Percentiles rank a stretch among this genome's conserved stretches.
phyloP scores from a whole-genome alignment of 2,329 filamentous ascomycete species.

The Pyrenophora seminiperda region DNA sequence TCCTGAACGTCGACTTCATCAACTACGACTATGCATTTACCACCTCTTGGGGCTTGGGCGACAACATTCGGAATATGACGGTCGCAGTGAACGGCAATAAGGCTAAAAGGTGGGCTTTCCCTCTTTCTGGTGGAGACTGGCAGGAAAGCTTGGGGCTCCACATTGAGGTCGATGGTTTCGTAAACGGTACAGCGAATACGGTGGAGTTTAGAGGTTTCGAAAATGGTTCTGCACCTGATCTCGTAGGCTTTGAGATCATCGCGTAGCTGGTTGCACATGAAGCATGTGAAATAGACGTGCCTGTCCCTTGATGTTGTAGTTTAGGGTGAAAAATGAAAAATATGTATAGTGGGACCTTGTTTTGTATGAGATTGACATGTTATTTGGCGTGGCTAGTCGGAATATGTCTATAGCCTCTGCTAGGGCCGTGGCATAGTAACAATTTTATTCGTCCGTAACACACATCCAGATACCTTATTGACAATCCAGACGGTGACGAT shows the following conservation, averaged over 20 bases:
- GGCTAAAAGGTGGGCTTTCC: conserved; percentile 46
- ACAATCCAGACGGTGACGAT: too few relatives aligned
- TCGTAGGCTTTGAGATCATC: conserved; percentile 40
- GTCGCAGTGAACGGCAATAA: conserved; percentile 47
- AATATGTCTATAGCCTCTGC: too few relatives aligned
- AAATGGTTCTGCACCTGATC: conserved; percentile 29
- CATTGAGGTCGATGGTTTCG: conserved; percentile 37
- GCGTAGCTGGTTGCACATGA: conserved; percentile 14
- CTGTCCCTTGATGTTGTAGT: too few relatives aligned
- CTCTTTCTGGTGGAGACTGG: conserved; percentile 50
- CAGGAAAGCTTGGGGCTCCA: conserved; percentile 34
- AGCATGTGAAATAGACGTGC: too few relatives aligned
- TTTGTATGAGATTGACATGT: too few relatives aligned
- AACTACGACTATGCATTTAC: conserved; percentile 49
- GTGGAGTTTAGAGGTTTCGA: conserved; percentile 29
- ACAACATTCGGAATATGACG: conserved; percentile 46
- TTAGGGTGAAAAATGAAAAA: too few relatives aligned
- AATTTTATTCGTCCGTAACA: too few relatives aligned
- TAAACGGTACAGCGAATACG: conserved; percentile 26
- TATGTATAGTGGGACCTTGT: too few relatives aligned
- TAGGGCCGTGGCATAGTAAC: too few relatives aligned
- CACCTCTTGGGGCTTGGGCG: conserved; percentile 40
- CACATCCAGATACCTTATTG: too few relatives aligned
- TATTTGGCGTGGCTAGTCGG: too few relatives aligned
- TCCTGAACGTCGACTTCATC: conserved; percentile 49